Evolutionary conservation across 768 basidiomycete species (phyloP), one percentile per base, ranked within the genome.

Genomic region (Collybia nuda): DNA sequence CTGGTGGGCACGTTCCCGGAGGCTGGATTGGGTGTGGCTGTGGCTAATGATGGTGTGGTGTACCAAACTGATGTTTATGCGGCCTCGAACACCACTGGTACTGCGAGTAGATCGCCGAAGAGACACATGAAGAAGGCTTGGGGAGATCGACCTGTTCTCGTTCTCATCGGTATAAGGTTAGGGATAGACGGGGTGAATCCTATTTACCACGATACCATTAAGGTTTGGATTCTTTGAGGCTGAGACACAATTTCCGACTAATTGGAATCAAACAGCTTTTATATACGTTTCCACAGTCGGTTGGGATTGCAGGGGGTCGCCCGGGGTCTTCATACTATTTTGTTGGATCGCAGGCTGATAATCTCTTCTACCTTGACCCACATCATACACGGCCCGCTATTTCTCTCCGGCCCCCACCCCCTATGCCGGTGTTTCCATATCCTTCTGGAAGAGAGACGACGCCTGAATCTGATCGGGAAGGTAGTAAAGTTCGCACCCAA

Each of bases 261-360:
- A 24, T n/a, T 18, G 35, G 6, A 23, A 12, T n/a, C 22, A 15
- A 4, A 6, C 58, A 96, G 93, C 75, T 80, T 21, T 66, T 98
- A 26, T 98, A 94, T 64, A 90, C 89, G 0, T 93, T 94, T 67
- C 95, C 95, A 0, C 96, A 98, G 70, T 92, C 88, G 2, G 89
- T 97, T 32, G 97, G 96, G 36, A 98, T 99, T 47, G 94, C 96
- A 0, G 96, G 97, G 35, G 96, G 96, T 2, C 81, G 97, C 18
- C 97, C 96, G 0, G 90, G 90, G n/a, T 94, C 92, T 0, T 97
- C 94, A 0, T 98, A 97, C 67, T 99, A 98, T 67, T 99, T 99
- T 62, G 90, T 99, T 42, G 96, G 93, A 14, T 79, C 86, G 0
- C 96, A 99, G 64, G 88, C 85, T 2, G 89, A 94, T 55, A 88